Base-by-base conservation (phyloP, 768 basidiomycete species). In the Artomyces pyxidatus region DNA sequence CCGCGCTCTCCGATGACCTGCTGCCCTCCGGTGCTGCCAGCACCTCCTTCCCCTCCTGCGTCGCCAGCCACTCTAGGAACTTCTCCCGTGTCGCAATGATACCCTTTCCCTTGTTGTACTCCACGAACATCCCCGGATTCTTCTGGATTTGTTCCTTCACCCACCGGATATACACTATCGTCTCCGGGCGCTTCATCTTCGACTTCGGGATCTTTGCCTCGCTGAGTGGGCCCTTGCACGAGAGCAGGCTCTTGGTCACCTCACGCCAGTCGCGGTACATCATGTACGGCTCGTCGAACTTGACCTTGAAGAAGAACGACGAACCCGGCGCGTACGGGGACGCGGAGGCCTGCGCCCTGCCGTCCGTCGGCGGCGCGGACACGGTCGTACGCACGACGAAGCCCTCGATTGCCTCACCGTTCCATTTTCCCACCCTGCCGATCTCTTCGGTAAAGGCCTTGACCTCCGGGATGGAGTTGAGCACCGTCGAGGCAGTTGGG, bases 251-350 rank as follows among this genome's bases (percentile, higher is more conserved):
- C 63, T 89, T 88, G 6, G 96, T 97, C 45, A 94, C 74, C 66
- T 98, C 95, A 48, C 95, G 77, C 92, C 93, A 98, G 62, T 94
- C 89, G 48, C 96, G 85, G 68, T 96, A 98, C 82, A 95, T 94
- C 77, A 97, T 83, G 63, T 99, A 99, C 2, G 95, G 95, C 61
- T 98, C 91, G 65, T 98, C 93, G 65, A 97, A 98, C 64, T 99
- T 99, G 70, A 98, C 76, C 63, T 99, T 99, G 82, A 96, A 98
- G 76, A 99, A 97, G 74, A 97, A 95, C 0, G 90, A 85, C 2
- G 86, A 80, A 26, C 85, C 89, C 1, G 82, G 66, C 0, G 73
- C 63, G 61, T 97, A 96, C 0, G 92, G 93, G 1, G 78, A 74
- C 16, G 47, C 43, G 17, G 54, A 46, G 16, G 60, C 51, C n/a